Evolutionary conservation across 768 basidiomycete species (phyloP).

Genomic region (Leccinum olivaceopallidum): DNA sequence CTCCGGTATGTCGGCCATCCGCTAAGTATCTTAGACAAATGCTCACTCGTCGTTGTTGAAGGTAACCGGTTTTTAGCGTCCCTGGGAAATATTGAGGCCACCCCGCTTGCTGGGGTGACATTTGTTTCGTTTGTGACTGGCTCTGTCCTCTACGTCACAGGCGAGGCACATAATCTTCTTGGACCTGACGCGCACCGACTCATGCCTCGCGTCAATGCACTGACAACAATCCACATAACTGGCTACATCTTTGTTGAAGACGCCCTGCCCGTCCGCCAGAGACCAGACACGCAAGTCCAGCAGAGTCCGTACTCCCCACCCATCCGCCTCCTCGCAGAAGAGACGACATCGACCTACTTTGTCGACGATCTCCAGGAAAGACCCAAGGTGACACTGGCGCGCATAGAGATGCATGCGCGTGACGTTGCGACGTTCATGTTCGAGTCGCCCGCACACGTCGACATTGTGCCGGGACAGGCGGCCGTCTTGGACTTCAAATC

Average conservation of each 20-base stretch:
- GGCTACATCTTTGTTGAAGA: slow-evolving; percentile 55
- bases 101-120: slow-evolving; percentile 55
- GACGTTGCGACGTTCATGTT: slow-evolving; percentile 59
- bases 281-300: slow-evolving; percentile 28
- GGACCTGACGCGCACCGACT: slow-evolving; percentile 42
- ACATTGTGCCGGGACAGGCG: slow-evolving; percentile 50
- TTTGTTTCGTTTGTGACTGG: slow-evolving; percentile 56
- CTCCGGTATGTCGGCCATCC: slow-evolving; percentile 39
- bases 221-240: slow-evolving; percentile 50
- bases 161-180: slow-evolving; percentile 50
- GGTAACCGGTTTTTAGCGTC: slow-evolving; percentile 65
- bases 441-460: slow-evolving; percentile 35
- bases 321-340: slow-evolving; percentile 53
- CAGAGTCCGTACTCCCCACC: slow-evolving; percentile 63
- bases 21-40: neutral
- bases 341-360: slow-evolving; percentile 37
- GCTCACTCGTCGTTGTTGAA: slow-evolving; percentile 18
- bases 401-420: slow-evolving; percentile 44
- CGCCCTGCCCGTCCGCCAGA: slow-evolving; percentile 57
- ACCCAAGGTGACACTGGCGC: slow-evolving; percentile 31
- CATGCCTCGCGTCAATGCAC: slow-evolving; percentile 56
- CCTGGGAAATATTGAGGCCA: slow-evolving; percentile 63
- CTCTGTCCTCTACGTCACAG: slow-evolving; percentile 65
- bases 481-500: slow-evolving; percentile 54
- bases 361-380: slow-evolving; percentile 20